Conservation (phyloP, 2,329 filamentous ascomycete genomes). For the Leptographium wingfieldii region DNA sequence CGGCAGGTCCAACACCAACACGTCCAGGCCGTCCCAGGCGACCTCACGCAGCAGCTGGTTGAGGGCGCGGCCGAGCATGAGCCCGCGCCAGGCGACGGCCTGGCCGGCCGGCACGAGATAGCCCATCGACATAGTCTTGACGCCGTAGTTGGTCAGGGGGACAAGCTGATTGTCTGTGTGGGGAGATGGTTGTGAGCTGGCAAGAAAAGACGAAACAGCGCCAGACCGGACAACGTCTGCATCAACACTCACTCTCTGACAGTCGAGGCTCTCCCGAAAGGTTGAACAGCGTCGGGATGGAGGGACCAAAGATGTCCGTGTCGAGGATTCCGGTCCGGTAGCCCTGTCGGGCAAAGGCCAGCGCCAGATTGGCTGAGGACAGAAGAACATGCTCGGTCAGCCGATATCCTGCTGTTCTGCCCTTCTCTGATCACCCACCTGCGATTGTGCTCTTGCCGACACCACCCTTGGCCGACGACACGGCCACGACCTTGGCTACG, state of each 20-base stretch:
- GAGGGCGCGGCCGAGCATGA: constrained; percentile 96
- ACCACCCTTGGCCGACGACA: constrained; percentile 95
- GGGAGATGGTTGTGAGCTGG: not conserved
- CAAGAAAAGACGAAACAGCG: too few species aligned
- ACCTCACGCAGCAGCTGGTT: constrained; percentile 94
- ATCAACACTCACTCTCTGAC: constrained; percentile 28
- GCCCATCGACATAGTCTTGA: constrained; percentile 98
- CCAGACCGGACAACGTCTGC: too few species aligned
- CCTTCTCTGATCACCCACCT: constrained; percentile 30
- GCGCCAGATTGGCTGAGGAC: constrained; percentile 58
- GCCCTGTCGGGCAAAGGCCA: constrained; percentile 73
- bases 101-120: constrained; percentile 72
- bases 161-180: constrained; percentile 58
- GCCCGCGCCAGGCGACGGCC: constrained; percentile 85
- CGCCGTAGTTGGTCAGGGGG: constrained; percentile 83
- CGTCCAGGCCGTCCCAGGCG: constrained; percentile 79
- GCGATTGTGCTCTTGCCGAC: constrained; percentile 94
- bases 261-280: constrained; percentile 67
- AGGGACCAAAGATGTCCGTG: constrained; percentile 93
- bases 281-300: constrained; percentile 79
- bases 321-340: constrained; percentile 80
- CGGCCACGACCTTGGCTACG: constrained; percentile 87
- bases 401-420: not conserved
- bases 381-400: too few species aligned
- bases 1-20: constrained; percentile 81